Evolutionary conservation across 345 rosid species (phyloP), one percentile per base, ranked within the genome.

Genomic region (Eucalyptus victrix): DNA sequence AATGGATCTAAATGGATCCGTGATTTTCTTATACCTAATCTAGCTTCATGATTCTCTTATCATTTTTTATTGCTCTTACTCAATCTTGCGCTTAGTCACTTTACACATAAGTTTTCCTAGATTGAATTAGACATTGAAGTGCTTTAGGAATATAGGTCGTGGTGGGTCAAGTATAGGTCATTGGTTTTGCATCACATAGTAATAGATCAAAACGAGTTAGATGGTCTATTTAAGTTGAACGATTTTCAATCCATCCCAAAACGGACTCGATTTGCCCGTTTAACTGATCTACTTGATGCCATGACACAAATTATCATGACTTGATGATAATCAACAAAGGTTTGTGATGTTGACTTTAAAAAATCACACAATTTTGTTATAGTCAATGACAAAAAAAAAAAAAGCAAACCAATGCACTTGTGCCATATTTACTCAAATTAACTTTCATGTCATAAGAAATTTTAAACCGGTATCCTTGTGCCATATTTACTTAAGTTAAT

Each of bases 121-220:
- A 51, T 18, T 51, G 23, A 51, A 51, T 51, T 18, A 51, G 56
- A 18, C 56, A 51, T 18, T 0, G 4, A 51, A 51, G 9, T 51
- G 23, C 0, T 51, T 51, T 51, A 7, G 56, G 7, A 51, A 51
- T 18, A 7, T 7, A 0, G 9, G 1, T 51, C 0, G 0, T 7
- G 56, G 56, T 51, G 56, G 56, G 9, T 51, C 4, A 18, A 4
- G 23, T 51, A 7, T 7, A 51, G 1, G 56, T 51, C 9, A 51
- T 51, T 7, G 1, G 56, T 51, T 7, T 51, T 3, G 23, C 23
- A 51, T 18, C 1, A 3, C 23, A 51, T 51, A 18, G 2, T 7
- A 51, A 7, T 51, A 18, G 23, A 51, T 51, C 9, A 51, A 51
- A 51, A 51, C 0, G 2, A 3, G 4, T 3, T 7, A 51, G 4